A percentile compares a stretch with the other conserved stretches of the same genome.
phyloP scores from a whole-genome alignment of 148 eudicot genomes.

The Polygonum maritimum region DNA sequence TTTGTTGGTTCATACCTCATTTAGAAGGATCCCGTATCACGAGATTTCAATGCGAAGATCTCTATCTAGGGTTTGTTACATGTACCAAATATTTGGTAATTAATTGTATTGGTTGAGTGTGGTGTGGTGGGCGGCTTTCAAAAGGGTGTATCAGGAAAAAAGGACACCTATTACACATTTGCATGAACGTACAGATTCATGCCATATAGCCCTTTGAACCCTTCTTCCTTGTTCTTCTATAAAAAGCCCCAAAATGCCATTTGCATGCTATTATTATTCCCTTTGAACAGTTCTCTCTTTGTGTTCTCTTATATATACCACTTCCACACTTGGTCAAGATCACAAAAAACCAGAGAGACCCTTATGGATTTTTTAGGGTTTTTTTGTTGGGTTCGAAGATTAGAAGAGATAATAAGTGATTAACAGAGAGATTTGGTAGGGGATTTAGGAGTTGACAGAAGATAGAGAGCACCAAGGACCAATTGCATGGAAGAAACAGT shows the following conservation, averaged over 20 bases:
- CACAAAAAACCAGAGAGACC: too few species aligned
- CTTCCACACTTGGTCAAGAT: background rate
- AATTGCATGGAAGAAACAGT: background rate
- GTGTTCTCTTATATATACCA: background rate
- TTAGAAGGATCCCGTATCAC: background rate
- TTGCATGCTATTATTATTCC: too few species aligned
- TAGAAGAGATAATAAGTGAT: background rate
- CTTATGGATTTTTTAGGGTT: background rate
- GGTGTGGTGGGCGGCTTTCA: background rate
- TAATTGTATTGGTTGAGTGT: background rate
- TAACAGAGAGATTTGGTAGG: background rate
- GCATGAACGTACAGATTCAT: background rate
- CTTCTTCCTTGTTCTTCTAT: background rate
- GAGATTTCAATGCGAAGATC: background rate
- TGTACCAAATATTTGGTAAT: background rate
- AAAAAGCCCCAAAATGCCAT: background rate
- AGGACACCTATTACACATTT: background rate
- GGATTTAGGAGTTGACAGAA: conserved; percentile 1
- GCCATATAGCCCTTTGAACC: too few species aligned
- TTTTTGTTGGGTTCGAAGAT: background rate
- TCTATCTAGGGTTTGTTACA: background rate
- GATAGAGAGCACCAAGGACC: conserved; percentile 9
- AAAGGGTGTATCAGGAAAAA: background rate
- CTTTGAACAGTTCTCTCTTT: too few species aligned
- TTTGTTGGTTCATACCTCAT: background rate